phyloP scores from a whole-genome alignment of 768 basidiomycete genomes.

The Lactifluus volemus region DNA sequence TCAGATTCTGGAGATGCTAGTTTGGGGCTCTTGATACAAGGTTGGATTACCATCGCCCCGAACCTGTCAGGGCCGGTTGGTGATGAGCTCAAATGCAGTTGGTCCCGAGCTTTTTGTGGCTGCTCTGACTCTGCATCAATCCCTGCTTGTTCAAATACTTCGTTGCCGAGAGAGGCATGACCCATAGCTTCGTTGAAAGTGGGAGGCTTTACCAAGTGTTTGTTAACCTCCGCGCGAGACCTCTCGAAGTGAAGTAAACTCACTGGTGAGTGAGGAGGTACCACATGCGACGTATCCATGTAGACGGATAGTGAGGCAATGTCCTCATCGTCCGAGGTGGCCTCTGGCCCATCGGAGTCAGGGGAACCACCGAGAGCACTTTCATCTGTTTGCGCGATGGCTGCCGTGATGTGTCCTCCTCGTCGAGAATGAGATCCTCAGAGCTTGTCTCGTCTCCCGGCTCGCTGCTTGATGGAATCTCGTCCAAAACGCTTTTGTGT shows the following conservation, averaged over 20 bases:
- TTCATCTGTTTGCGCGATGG: background rate
- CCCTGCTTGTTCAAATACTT: background rate
- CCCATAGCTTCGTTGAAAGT: background rate
- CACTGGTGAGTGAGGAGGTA: background rate
- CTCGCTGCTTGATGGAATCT: conserved; percentile 16
- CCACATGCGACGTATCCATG: conserved; percentile 11
- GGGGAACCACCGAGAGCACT: background rate
- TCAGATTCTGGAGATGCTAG: conserved; percentile 1
- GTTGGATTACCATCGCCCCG: background rate
- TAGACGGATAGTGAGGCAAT: background rate
- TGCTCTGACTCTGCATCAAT: background rate
- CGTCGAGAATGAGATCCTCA: conserved; percentile 14
- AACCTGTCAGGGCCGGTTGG: background rate
- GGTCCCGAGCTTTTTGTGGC: background rate
- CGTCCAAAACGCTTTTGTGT: conserved; percentile 14
- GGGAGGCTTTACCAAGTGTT: background rate
- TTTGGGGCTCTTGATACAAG: background rate
- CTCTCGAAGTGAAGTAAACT: background rate
- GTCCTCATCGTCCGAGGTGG: conserved; percentile 5
- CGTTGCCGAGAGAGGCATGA: background rate
- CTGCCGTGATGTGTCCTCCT: conserved; percentile 12
- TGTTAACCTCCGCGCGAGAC: background rate
- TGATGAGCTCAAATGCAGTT: background rate
- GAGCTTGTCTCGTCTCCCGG: conserved; percentile 1
- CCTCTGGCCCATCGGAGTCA: conserved; percentile 3